Evolutionary conservation across 176 grass and related monocot species (phyloP), one percentile per base, ranked within the genome.

Genomic region (Musa schizocarpa): DNA sequence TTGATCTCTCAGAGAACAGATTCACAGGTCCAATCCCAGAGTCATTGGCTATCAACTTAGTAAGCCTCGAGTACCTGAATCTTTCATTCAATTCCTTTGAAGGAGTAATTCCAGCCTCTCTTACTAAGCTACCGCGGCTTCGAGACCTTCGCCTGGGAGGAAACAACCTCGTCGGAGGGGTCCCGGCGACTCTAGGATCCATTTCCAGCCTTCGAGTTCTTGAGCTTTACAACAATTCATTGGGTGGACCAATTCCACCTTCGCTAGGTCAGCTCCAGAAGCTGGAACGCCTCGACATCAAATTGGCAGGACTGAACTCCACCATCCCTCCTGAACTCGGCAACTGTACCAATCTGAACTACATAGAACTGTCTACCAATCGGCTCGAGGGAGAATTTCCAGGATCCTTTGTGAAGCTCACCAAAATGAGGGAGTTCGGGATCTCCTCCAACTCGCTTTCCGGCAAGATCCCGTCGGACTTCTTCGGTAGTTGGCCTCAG

Each of bases 401-500:
- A 1, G 11, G 24, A 59, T 75, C 86, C 50, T 82, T 85, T 25
- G 76, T 69, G 25, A 79, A 77, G 67, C 74, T 96, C 48, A 81
- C 76, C 43, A 86, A 72, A 50, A 76, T 95, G 19, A 82, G 53
- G 1, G 76, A 82, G 48, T 89, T 96, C 74, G 87, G 85, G 27
- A 90, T 89, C 55, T 96, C 92, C 13, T 81, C 25, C 54, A 96
- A 92, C 80, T 69, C 77, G 55, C 82, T 96, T 74, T 53, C 85
- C 13, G 87, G 89, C 22, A 81, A 81, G 79, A 78, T 96, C 54
- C 17, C 19, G 1, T 68, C 70, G 14, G 79, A 85, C 29, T 81
- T 81, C 67, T 96, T 96, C 80, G 81, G 56, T 49, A 82, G 79
- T 25, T 96, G 92, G 88, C 76, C 84, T 0, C 22, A 77, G 1